Conservation (phyloP, 106 monocot genomes). For the Acorus calamus region DNA sequence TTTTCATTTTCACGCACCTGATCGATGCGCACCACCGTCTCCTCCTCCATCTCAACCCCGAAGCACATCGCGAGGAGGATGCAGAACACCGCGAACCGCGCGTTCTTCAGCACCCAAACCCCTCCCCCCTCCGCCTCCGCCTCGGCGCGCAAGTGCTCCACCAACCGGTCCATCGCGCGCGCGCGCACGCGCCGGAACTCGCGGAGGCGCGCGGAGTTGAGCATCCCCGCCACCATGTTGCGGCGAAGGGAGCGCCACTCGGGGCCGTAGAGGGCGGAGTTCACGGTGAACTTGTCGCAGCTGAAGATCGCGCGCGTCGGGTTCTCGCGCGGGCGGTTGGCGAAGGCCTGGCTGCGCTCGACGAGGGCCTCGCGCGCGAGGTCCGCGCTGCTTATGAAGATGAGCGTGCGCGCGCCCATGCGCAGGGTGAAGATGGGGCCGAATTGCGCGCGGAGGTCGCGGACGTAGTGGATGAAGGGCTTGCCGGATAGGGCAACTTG, state of each 20-base stretch:
- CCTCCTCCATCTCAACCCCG: constrained; percentile 64
- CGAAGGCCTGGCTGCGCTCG: constrained; percentile 52
- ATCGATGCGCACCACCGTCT: constrained; percentile 37
- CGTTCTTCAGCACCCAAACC: constrained; percentile 74
- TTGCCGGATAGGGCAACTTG: constrained; percentile 62
- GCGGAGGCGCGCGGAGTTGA: constrained; percentile 41
- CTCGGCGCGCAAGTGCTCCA: constrained; percentile 46
- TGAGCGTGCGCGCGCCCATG: constrained; percentile 72
- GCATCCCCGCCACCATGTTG: constrained; percentile 97
- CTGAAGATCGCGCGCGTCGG: constrained; percentile 64
- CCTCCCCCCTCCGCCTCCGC: constrained; percentile 38
- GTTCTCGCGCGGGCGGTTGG: constrained; percentile 69
- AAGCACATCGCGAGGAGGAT: constrained; percentile 85
- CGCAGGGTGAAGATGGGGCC: constrained; percentile 70
- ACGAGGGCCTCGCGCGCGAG: constrained; percentile 78
- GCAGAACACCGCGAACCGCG: constrained; percentile 88
- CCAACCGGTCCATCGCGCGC: constrained; percentile 65
- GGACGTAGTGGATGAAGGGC: constrained; percentile 70
- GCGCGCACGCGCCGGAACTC: constrained; percentile 39
- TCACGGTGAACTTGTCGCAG: constrained; percentile 85
- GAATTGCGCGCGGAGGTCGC: constrained; percentile 39
- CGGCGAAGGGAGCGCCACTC: constrained; percentile 85
- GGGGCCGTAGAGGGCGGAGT: constrained; percentile 75
- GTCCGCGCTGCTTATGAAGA: constrained; percentile 54
- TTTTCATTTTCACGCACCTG: neutral